Evolutionary conservation across 148 eudicot species (phyloP).

Genomic region (Rhododendron mucronatum): DNA sequence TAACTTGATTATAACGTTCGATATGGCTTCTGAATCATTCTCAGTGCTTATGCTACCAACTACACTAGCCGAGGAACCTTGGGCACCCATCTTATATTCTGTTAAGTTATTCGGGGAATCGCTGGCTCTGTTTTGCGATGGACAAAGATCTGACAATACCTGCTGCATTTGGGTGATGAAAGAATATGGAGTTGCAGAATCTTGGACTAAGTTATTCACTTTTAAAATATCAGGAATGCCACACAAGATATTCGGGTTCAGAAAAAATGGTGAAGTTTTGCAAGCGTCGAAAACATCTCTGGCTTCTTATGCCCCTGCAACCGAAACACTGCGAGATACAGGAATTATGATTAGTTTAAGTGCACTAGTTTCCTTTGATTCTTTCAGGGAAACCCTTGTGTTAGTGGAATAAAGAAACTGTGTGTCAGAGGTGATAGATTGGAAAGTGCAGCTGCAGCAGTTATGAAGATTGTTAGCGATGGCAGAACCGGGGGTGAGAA

Average conservation of each 20-base stretch:
- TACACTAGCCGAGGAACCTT: neutral
- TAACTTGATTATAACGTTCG: slow-evolving; percentile 16
- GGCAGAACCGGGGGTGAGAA: too few species aligned
- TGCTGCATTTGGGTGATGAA: slow-evolving; percentile 33
- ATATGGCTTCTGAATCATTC: slow-evolving; percentile 18
- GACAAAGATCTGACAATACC: neutral
- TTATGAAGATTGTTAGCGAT: too few species aligned
- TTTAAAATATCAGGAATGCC: neutral
- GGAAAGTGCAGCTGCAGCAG: too few species aligned
- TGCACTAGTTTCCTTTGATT: slow-evolving; percentile 16
- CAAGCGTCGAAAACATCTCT: neutral
- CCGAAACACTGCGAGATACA: neutral
- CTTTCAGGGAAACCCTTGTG: neutral
- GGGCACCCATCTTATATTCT: neutral
- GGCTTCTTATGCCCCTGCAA: slow-evolving; percentile 18
- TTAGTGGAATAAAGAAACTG: neutral
- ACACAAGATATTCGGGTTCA: slow-evolving; percentile 10
- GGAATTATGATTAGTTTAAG: slow-evolving; percentile 14
- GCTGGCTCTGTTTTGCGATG: slow-evolving; percentile 5
- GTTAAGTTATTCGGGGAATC: neutral
- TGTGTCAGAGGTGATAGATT: too few species aligned
- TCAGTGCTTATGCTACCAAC: slow-evolving; percentile 6
- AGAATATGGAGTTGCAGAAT: slow-evolving; percentile 23
- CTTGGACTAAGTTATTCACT: slow-evolving; percentile 23
- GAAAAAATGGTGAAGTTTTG: slow-evolving; percentile 27